Evolutionary conservation across 2,329 filamentous ascomycete genomes (phyloP).

Genomic region (Nigrospora sphaerica): DNA sequence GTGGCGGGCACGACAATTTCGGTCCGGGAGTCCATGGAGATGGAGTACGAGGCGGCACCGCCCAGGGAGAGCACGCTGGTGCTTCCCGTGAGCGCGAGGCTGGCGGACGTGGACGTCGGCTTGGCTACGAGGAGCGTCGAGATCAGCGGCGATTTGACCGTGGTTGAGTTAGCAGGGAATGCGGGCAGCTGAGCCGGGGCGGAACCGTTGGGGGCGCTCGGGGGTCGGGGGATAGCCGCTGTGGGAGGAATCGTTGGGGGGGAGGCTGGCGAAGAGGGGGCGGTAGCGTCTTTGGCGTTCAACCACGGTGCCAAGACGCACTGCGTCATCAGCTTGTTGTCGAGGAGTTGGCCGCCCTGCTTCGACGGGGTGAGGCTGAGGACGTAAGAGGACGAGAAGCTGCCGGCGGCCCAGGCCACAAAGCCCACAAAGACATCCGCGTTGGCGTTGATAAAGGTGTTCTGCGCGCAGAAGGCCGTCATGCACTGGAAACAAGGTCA

Average conservation of each 20-base stretch:
- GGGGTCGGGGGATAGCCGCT: background rate
- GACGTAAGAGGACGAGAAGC: constrained; percentile 32
- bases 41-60: background rate
- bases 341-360: constrained; percentile 20
- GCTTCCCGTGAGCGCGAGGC: background rate
- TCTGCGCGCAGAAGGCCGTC: constrained; percentile 36
- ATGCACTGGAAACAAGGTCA: constrained; percentile 25
- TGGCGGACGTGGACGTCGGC: background rate
- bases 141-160: background rate
- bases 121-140: background rate
- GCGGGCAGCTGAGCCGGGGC: constrained; percentile 1
- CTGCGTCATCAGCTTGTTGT: constrained; percentile 34
- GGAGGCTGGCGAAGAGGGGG: background rate
- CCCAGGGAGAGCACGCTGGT: background rate
- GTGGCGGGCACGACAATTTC: background rate
- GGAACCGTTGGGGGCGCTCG: background rate
- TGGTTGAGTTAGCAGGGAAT: background rate
- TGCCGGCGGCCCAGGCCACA: constrained; percentile 38
- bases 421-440: constrained; percentile 39
- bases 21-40: background rate
- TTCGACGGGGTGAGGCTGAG: constrained; percentile 33
- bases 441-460: constrained; percentile 36
- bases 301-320: constrained; percentile 32
- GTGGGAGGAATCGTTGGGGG: background rate
- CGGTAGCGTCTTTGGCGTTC: constrained; percentile 8